Base-by-base conservation (phyloP, 768 basidiomycete species). In the Kondoa subrosea region DNA sequence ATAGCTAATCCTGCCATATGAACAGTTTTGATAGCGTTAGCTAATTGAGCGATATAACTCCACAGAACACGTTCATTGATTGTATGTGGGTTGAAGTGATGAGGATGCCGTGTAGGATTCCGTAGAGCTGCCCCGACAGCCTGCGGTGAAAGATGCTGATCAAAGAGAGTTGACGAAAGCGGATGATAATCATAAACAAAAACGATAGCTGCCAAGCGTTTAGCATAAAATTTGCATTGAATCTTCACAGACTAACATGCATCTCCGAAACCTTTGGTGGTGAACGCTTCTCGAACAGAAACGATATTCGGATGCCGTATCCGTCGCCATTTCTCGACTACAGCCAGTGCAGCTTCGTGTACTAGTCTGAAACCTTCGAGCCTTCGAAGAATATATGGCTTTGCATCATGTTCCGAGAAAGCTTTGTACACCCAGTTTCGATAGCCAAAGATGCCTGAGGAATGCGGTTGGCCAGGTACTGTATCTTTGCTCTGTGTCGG, bases 131-230 rank as follows among this genome's bases (percentile, higher is more conserved):
- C 40, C 79, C 32, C 61, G 29, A 32, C 29, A 32, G 26, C 4
- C 68, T 16, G 66, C 32, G 57, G 59, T 50, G 68, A 66, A 32
- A 65, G 78, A 74, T 95, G 85, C 33, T 82, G 81, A 56, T 93
- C 88, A 71, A 74, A 77, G 26, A 99, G 82, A 0, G 91, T 95
- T 70, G 84, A 82, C 0, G 91, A 83, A 71, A 85, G 84, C 0
- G 95, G 85, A 74, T 91, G 85, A 76, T 89, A 96, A 50, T 89
- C 85, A 75, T 91, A 95, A 0, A 87, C 88, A 21, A 97, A 86
- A 34, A 97, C 85, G 31, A 99, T 82, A 8, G 95, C 92, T 92
- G 68, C 16, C 59, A 0, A 26, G 29, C n/a, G 27, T 57, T 40
- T 26, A 3, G 4, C 57, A 56, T 15, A 26, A 0, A 15, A 4